Evolutionary conservation across 2,329 filamentous ascomycete species (phyloP), one percentile per base, ranked within the genome.

Genomic region (Pseudogymnoascus sp.): DNA sequence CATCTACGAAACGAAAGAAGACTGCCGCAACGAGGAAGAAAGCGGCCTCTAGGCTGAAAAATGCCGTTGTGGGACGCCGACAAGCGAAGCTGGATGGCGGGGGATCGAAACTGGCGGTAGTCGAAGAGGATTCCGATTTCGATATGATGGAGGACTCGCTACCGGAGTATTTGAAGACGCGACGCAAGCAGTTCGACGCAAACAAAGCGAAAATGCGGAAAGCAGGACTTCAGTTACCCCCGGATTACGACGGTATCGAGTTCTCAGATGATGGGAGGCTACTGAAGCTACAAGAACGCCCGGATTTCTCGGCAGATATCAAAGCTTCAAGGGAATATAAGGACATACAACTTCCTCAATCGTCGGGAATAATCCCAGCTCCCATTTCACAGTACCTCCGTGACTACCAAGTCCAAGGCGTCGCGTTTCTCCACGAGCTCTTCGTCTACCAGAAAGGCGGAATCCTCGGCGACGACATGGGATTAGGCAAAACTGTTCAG

Each of bases 381-480:
- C 85, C 91, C 0, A 91, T 97, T 61, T 93, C 93, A 0, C 93
- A 95, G 71, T 97, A 95, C 77, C 79, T 99, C 59, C 86, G 95
- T 64, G 90, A 93, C 66, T 99, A 99, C 70, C 95, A 99, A 73
- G 81, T 97, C 1, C 83, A 89, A 28, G 95, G 95, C 4, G 90
- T 89, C 12, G 82, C 84, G 33, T 97, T 97, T 70, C 80, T 99
- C 6, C 93, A 97, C 72, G 84, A 90, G 64, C 83, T 90, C 21
- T 97, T 97, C 71, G 88, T 97, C 3, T 93, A 91, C 67, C 95
- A 99, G 71, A 88, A 88, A 68, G 95, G 95, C 0, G 91, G 90
- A 1, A 90, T 99, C 21, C 81, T 99, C 0, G 70, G 93, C 2
- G 95, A 99, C 71, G 95, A 99, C 71, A 99, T 99, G 95, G 95